Evolutionary conservation across 2,329 filamentous ascomycete species (phyloP), one percentile per base, ranked within the genome.

Genomic region (Cladosporium velox): DNA sequence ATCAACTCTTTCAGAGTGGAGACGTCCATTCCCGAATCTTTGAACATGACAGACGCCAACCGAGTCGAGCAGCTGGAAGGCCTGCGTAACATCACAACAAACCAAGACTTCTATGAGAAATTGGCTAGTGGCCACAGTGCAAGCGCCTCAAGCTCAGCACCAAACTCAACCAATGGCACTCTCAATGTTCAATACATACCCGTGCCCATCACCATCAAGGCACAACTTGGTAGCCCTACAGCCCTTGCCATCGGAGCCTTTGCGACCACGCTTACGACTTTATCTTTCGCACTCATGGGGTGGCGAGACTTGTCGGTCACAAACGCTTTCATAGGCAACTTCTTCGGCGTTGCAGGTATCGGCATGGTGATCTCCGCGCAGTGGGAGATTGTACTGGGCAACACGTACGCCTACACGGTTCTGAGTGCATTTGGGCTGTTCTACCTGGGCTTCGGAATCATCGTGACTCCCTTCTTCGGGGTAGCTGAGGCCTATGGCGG

Each of bases 371-470:
- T 87, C 1, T 82, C 83, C 0, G 85, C 85, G 5, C 84, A 86
- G 69, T 87, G 84, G 84, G 84, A 86, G 70, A 72, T 86, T 0
- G 79, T 82, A 0, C 75, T 80, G 12, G 84, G 84, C 0, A 86
- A 86, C 62, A 81, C 80, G 0, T 75, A 85, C 65, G 79, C 79
- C 0, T 86, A 87, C 65, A 86, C 83, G 0, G 82, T 85, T 0
- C 79, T 86, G 41, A 82, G 81, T 66, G 84, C 84, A 7, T 87
- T 87, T 67, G 83, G 84, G 80, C 76, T 85, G 18, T 85, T 84
- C 70, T 84, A 85, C 64, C 79, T 78, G 24, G 82, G 82, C 1
- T 85, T 82, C 55, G 83, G 81, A 4, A 79, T 82, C 4, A 79
- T 84, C 24, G 67, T 84, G 4, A 84, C 81, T 0, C 82, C 82